phyloP scores from a whole-genome alignment of 148 eudicot species.

The Rhododendron mucronatum region DNA sequence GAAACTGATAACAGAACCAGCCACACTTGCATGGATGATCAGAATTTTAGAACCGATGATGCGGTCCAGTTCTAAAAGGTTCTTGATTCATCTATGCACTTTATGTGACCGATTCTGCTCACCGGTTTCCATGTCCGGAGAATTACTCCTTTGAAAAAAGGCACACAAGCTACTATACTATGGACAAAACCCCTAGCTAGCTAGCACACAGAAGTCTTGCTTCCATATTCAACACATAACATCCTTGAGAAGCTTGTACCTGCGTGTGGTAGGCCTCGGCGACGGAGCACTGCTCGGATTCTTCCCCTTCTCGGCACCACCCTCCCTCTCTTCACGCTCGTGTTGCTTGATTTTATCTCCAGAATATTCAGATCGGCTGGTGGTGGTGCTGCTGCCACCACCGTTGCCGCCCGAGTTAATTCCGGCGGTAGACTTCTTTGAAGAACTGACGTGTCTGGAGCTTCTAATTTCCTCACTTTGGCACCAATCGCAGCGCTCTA shows the following conservation, averaged over 20 bases:
- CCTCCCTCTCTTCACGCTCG: conserved; percentile 17
- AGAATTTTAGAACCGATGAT: neutral
- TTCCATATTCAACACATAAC: conserved; percentile 25
- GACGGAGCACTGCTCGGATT: conserved; percentile 27
- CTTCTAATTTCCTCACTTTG: conserved; percentile 38
- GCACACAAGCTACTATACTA: neutral
- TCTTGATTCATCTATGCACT: neutral
- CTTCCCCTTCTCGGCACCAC: conserved; percentile 26
- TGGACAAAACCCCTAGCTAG: neutral
- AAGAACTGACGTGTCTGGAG: conserved; percentile 27
- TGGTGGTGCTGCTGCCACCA: neutral
- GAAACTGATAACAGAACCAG: neutral
- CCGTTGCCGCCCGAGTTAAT: neutral
- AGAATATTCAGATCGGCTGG: conserved; percentile 17
- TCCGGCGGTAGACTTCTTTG: conserved; percentile 24
- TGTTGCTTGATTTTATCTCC: conserved; percentile 29
- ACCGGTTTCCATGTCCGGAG: neutral
- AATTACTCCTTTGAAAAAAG: neutral
- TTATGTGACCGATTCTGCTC: neutral
- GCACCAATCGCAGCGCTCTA: conserved; percentile 57
- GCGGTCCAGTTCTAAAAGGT: neutral
- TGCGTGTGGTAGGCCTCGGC: conserved; percentile 36
- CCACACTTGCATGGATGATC: neutral
- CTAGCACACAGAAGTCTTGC: neutral
- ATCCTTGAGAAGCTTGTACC: conserved; percentile 60